Percentiles rank a stretch among this genome's conserved stretches.
Conservation (phyloP, 192 early-diverging fungal genomes). For the Coemansia sp. region DNA sequence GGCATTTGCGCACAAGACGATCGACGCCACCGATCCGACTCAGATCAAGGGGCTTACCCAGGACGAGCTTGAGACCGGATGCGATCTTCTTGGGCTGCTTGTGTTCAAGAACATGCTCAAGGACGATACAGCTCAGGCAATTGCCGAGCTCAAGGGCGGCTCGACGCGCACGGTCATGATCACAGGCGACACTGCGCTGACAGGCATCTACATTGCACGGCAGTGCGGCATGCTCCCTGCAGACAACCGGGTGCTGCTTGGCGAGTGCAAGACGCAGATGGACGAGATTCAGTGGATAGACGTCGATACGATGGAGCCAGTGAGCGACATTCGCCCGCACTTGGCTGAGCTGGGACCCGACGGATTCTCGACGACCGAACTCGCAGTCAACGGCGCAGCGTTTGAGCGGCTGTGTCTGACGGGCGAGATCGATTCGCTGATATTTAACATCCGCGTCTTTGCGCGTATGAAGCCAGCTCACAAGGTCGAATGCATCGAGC, state of each 20-base stretch:
- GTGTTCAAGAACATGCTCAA: constrained; percentile 81
- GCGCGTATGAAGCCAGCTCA: constrained; percentile 77
- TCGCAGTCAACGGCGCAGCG: constrained; percentile 73
- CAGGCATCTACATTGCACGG: constrained; percentile 71
- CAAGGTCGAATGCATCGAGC: constrained; percentile 71
- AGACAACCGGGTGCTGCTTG: constrained; percentile 46
- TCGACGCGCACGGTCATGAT: constrained; percentile 77
- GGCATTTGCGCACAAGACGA: constrained; percentile 60
- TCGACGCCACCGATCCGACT: constrained; percentile 52
- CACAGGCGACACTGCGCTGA: constrained; percentile 78
- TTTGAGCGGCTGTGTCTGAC: constrained; percentile 58
- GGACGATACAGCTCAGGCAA: constrained; percentile 65
- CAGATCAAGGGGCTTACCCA: constrained; percentile 47
- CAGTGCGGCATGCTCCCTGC: constrained; percentile 28
- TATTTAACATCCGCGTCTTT: constrained; percentile 73
- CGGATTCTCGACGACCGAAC: constrained; percentile 54
- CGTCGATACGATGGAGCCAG: constrained; percentile 54
- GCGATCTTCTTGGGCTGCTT: constrained; percentile 61
- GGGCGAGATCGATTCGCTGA: constrained; percentile 51
- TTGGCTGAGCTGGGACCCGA: constrained; percentile 16
- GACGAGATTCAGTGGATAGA: constrained; percentile 60
- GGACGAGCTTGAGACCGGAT: constrained; percentile 62
- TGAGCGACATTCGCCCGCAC: constrained; percentile 25
- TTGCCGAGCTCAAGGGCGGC: constrained; percentile 68
- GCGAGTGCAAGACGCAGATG: constrained; percentile 36